phyloP scores from a whole-genome alignment of 169 alveolate genomes.

The Plasmodium ovale region DNA sequence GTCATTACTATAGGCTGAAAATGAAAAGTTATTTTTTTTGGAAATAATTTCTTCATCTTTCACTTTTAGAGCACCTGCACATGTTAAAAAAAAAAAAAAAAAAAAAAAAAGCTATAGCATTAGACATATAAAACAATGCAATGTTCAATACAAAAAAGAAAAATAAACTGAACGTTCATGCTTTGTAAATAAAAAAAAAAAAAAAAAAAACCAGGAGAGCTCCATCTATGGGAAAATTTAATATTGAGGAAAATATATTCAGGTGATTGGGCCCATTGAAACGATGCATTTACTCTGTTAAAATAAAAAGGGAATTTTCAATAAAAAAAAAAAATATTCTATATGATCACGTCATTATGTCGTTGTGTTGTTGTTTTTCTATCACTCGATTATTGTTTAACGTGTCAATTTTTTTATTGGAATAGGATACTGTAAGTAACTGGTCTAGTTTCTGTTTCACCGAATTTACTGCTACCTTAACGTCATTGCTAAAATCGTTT shows the following conservation, averaged over 20 bases:
- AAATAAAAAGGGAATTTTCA: background rate
- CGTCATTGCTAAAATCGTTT: slow-evolving; percentile 59
- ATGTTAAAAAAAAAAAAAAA: background rate
- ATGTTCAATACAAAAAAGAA: slow-evolving; percentile 64
- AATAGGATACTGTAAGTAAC: slow-evolving; percentile 53
- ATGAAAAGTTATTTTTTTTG: slow-evolving; percentile 79
- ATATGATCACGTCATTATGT: too few relatives aligned
- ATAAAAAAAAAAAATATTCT: too few relatives aligned
- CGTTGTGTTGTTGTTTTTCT: background rate
- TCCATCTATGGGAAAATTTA: slow-evolving; percentile 96
- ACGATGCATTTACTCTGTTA: slow-evolving; percentile 93
- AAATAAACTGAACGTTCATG: background rate
- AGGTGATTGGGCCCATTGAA: slow-evolving; percentile 97
- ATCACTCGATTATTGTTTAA: background rate
- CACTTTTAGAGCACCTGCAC: slow-evolving; percentile 89
- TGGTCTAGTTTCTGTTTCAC: slow-evolving; percentile 60
- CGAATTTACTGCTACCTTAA: slow-evolving; percentile 17
- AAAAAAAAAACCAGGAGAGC: slow-evolving; percentile 91
- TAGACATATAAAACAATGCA: slow-evolving; percentile 6
- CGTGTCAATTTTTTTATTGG: slow-evolving; percentile 72
- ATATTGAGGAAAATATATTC: slow-evolving; percentile 89
- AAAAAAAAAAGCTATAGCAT: background rate
- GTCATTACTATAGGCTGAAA: slow-evolving; percentile 90
- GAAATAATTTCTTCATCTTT: slow-evolving; percentile 84
- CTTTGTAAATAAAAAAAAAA: background rate